phyloP scores from a whole-genome alignment of 2,329 filamentous ascomycete genomes.

The Nemania abortiva region DNA sequence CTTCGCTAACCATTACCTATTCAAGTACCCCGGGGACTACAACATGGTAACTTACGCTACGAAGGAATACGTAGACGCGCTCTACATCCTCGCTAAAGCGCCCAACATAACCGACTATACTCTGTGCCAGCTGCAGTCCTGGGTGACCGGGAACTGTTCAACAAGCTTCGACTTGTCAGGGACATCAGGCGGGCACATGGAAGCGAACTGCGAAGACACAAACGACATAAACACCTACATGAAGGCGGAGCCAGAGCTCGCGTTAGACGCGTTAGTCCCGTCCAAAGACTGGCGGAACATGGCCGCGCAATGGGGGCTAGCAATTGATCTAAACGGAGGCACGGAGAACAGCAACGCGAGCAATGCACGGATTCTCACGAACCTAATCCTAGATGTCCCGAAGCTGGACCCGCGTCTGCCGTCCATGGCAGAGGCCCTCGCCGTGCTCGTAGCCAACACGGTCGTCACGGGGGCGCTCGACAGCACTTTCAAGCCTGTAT shows the following conservation, averaged over 20 bases:
- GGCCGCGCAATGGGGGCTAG: constrained; percentile 64
- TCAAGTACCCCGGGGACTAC: constrained; percentile 67
- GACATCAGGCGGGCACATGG: constrained; percentile 68
- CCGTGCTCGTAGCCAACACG: constrained; percentile 76
- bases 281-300: constrained; percentile 67
- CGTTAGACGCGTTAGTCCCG: too few species aligned
- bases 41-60: constrained; percentile 75
- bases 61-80: constrained; percentile 59
- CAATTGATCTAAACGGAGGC: constrained; percentile 69
- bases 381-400: constrained; percentile 60
- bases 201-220: constrained; percentile 70
- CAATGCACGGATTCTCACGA: constrained; percentile 69
- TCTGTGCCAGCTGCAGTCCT: constrained; percentile 75
- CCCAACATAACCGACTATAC: constrained; percentile 63
- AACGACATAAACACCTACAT: constrained; percentile 67
- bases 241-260: too few species aligned
- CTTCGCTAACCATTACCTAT: constrained; percentile 17
- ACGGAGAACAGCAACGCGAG: constrained; percentile 67
- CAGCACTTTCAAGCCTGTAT: constrained; percentile 71
- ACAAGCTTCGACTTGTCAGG: constrained; percentile 71
- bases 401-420: constrained; percentile 66
- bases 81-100: constrained; percentile 74
- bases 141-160: constrained; percentile 73
- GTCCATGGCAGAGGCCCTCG: constrained; percentile 78
- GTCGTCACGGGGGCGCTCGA: constrained; percentile 70